Evolutionary conservation across 2,329 filamentous ascomycete genomes (phyloP).

Genomic region (Decorospora gaudefroyi): DNA sequence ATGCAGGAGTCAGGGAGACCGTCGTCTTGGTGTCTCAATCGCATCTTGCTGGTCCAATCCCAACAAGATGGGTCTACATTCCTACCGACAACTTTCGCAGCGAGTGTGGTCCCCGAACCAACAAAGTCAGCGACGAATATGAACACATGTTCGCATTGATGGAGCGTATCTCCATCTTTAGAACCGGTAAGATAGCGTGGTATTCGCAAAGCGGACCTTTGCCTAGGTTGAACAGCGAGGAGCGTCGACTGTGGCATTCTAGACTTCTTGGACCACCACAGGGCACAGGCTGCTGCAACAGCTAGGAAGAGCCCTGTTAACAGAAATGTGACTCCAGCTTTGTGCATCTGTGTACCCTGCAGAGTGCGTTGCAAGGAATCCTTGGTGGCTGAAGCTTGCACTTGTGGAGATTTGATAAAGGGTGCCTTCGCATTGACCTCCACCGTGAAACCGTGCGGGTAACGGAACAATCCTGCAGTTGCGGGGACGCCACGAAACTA

Average conservation of each 20-base stretch:
- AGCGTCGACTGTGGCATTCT: not conserved
- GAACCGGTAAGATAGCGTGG: too few relatives aligned
- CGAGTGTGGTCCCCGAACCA: too few relatives aligned
- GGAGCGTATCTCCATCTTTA: too few relatives aligned
- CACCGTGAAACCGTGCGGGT: constrained; percentile 20
- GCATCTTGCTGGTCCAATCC: too few relatives aligned
- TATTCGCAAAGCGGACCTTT: too few relatives aligned
- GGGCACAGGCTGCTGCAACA: not conserved
- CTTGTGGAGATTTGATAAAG: constrained; percentile 6
- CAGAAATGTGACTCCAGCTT: too few relatives aligned
- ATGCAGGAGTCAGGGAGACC: constrained; percentile 16
- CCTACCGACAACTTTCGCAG: too few relatives aligned
- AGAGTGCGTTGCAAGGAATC: constrained; percentile 3
- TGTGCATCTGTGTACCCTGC: too few relatives aligned
- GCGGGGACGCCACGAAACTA: constrained; percentile 11
- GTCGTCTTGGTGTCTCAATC: constrained; percentile 16
- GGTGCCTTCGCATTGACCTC: constrained; percentile 8
- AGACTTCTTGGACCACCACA: too few relatives aligned
- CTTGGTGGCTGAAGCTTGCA: constrained; percentile 7
- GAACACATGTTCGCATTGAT: too few relatives aligned
- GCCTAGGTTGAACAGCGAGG: not conserved
- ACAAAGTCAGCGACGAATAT: too few relatives aligned
- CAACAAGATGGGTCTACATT: too few relatives aligned
- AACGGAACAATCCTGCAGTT: constrained; percentile 11
- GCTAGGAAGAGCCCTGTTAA: not conserved